Evolutionary conservation across 805 yeast genomes (phyloP), one percentile per base, ranked within the genome.

Genomic region (Wickerhamiella azymoides): DNA sequence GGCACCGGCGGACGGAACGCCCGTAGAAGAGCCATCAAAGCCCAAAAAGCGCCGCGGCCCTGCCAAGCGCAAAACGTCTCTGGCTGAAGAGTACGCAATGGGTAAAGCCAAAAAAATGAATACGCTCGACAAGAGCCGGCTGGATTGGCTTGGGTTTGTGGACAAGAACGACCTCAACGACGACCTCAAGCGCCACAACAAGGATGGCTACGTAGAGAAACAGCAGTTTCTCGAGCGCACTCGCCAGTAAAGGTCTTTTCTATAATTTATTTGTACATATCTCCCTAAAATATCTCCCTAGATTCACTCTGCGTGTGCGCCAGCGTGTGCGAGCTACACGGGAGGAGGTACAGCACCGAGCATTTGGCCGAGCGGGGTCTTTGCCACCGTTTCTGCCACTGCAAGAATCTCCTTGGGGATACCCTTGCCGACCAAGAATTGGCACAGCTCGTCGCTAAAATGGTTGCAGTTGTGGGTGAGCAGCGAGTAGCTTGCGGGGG

Each of bases 121-220:
- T 19, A 92, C 98, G 0, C 67, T 92, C 52, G 97, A 92, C 60
- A 92, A 92, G 63, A 83, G 94, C 1, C 70, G 94, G 51, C 69
- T 92, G 43, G 98, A 92, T 63, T 92, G 97, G 94, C 93, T 94
- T 1, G 76, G 83, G 40, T 86, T 83, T 64, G 96, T 92, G 26
- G 96, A 89, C 63, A 73, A 81, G 52, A 78, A 79, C 52, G 86
- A 86, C 47, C 79, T 92, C 40, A 71, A 74, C 44, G 96, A 84
- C 52, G 98, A 92, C 51, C 72, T 92, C 57, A 72, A 71, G 40
- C 71, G 74, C 47, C 81, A 80, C 58, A 88, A 86, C 60, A 88
- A 83, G 67, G 92, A 79, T 44, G 98, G 98, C 8, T 92, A 79
- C 63, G 66, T 92, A 57, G 94, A 84, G 50, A 85, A 77, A 58